Evolutionary conservation across 805 yeast genomes (phyloP).

Genomic region (Naumovozyma dairenensis): DNA sequence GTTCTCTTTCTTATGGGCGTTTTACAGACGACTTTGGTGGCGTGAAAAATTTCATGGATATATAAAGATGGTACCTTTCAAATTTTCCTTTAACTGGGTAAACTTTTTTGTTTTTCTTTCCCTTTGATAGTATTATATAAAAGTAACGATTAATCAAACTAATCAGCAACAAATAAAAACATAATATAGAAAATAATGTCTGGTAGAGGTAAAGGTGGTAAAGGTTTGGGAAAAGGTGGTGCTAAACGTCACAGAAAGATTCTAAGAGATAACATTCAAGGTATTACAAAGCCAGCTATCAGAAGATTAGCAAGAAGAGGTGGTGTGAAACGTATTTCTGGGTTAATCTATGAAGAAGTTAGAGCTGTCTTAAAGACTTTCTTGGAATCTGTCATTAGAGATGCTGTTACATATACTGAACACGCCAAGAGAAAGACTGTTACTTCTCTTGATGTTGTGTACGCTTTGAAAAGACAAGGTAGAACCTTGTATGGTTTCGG

Average conservation of each 20-base stretch:
- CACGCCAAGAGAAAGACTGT: slow-evolving; percentile 99
- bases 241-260: slow-evolving; percentile 99
- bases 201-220: slow-evolving; percentile 99
- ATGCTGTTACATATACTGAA: slow-evolving; percentile 97
- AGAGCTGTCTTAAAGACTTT: slow-evolving; percentile 92
- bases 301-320: slow-evolving; percentile 99
- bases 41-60: too few relatives aligned
- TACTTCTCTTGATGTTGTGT: slow-evolving; percentile 95
- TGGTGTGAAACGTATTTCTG: slow-evolving; percentile 99
- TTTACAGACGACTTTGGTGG: too few relatives aligned
- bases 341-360: slow-evolving; percentile 96
- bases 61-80: too few relatives aligned
- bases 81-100: neutral
- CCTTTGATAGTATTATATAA: neutral
- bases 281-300: slow-evolving; percentile 98
- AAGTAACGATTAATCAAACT: slow-evolving; percentile 1
- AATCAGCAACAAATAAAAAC: slow-evolving; percentile 8
- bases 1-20: too few relatives aligned
- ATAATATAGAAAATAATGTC: slow-evolving; percentile 49
- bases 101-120: neutral
- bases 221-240: slow-evolving; percentile 99
- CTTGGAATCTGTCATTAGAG: slow-evolving; percentile 96
- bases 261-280: slow-evolving; percentile 97
- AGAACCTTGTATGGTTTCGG: slow-evolving; percentile 99
- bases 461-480: slow-evolving; percentile 99